A percentile compares a stretch with the other conserved stretches of the same genome.
Evolutionary conservation across 371 early-diverging fungal species (phyloP).

Genomic region (Blastocladiella emersonii): DNA sequence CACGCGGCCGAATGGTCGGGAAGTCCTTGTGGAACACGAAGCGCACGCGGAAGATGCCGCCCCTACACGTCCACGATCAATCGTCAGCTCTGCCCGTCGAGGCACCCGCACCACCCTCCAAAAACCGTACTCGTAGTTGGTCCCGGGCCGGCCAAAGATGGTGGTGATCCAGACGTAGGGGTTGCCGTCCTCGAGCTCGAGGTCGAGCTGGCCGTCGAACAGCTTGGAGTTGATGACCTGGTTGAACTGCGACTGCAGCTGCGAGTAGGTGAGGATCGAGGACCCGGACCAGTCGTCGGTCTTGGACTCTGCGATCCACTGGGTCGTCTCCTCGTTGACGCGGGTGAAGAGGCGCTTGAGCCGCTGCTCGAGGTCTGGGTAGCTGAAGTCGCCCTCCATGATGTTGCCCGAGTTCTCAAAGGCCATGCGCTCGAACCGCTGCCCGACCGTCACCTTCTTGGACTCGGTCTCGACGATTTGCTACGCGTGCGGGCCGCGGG

Average conservation of each 20-base stretch:
- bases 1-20: constrained; percentile 32
- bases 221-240: constrained; percentile 30
- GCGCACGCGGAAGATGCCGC: constrained; percentile 33
- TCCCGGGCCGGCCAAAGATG: constrained; percentile 27
- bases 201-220: constrained; percentile 21
- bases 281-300: constrained; percentile 23
- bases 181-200: constrained; percentile 27
- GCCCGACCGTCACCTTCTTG: constrained; percentile 19
- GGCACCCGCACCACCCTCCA: neutral
- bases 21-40: constrained; percentile 35
- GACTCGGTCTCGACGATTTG: constrained; percentile 27
- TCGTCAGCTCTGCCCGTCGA: constrained; percentile 22
- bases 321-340: constrained; percentile 24
- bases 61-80: constrained; percentile 8
- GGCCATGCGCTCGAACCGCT: constrained; percentile 18
- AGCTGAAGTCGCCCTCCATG: constrained; percentile 35
- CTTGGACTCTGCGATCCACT: constrained; percentile 18
- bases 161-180: constrained; percentile 39
- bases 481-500: too few relatives aligned
- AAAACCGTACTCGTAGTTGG: constrained; percentile 8
- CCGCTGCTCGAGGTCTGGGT: constrained; percentile 21
- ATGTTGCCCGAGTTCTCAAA: constrained; percentile 32
- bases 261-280: constrained; percentile 26
- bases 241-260: constrained; percentile 30
- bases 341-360: constrained; percentile 21